Conservation (phyloP, 2,329 filamentous ascomycete species). For the Lithohypha guttulata region DNA sequence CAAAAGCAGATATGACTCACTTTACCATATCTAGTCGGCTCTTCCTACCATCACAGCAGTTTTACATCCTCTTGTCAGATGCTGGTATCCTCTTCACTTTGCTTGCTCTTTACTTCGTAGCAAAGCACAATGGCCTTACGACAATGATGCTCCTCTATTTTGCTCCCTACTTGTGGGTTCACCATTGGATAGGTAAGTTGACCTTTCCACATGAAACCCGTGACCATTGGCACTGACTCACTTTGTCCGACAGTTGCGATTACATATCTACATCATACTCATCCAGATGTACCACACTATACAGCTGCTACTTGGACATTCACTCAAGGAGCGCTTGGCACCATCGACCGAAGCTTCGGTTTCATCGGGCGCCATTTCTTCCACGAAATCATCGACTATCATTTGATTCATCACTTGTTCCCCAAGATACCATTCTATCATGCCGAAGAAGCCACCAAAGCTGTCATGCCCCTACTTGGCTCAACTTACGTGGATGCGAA, state of each 20-base stretch:
- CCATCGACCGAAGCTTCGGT: constrained; percentile 54
- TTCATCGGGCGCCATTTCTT: constrained; percentile 56
- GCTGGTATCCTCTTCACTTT: constrained; percentile 4
- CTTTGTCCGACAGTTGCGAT: constrained; percentile 47
- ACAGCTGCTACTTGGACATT: constrained; percentile 51
- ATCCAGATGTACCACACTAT: constrained; percentile 48
- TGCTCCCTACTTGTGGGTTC: constrained; percentile 58
- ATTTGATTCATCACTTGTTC: constrained; percentile 54
- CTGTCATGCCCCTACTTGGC: constrained; percentile 47
- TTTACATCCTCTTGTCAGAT: constrained; percentile 7
- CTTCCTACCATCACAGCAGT: constrained; percentile 4
- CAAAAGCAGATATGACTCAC: background rate
- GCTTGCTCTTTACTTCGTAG: constrained; percentile 1
- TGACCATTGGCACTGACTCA: constrained; percentile 9
- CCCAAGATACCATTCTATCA: constrained; percentile 53
- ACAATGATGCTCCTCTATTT: constrained; percentile 36
- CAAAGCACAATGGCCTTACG: background rate
- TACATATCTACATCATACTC: constrained; percentile 65
- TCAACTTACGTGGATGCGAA: no score
- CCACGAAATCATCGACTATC: constrained; percentile 55
- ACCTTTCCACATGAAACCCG: background rate
- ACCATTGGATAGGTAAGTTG: constrained; percentile 55
- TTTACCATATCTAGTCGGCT: no score
- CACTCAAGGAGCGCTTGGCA: constrained; percentile 50
- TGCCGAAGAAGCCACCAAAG: constrained; percentile 47